Evolutionary conservation across 2,329 filamentous ascomycete species (phyloP), one percentile per base, ranked within the genome.

Genomic region (Xylaria sp.): DNA sequence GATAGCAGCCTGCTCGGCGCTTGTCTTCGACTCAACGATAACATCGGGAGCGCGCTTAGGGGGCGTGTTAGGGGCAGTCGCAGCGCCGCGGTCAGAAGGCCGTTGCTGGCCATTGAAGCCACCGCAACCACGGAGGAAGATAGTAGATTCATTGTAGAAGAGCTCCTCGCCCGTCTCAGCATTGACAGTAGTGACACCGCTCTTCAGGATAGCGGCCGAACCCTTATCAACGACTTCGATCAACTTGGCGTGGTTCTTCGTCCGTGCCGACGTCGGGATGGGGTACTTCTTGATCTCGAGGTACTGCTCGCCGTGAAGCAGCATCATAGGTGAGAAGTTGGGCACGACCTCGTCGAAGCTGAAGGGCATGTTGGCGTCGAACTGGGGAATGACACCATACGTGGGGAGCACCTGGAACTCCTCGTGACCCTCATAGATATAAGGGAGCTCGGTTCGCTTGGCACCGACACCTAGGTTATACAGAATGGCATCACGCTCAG

Each of bases 251-350:
- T 86, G 85, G 59, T 89, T 91, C 68, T 90, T 75, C 54, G 96
- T 87, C 59, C 85, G 87, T 54, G 84, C 92, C 58, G 87, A 83
- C 37, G 92, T 97, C 42, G 93, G 93, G 69, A 97, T 89, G 47
- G 94, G 94, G 79, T 87, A 95, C 76, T 93, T 91, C 73, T 88
- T 86, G 71, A 99, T 84, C 78, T 99, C 94, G 65, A 99, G 90
- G 78, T 92, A 99, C 76, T 99, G 94, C 81, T 99, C 94, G 72
- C 94, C 94, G 79, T 99, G 94, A 23, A 99, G 88, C 54, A 99
- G 86, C 92, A 97, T 97, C 91, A 96, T 97, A 63, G 92, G 93
- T 44, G 86, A 91, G 81, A 97, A 99, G 82, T 97, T 96, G 74
- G 92, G 92, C 34, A 97, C 89, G 63, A 99, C 83, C 59, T 92